Evolutionary conservation across 2,329 filamentous ascomycete genomes (phyloP), one percentile per base, ranked within the genome.

Genomic region (Dactylellina sp.): DNA sequence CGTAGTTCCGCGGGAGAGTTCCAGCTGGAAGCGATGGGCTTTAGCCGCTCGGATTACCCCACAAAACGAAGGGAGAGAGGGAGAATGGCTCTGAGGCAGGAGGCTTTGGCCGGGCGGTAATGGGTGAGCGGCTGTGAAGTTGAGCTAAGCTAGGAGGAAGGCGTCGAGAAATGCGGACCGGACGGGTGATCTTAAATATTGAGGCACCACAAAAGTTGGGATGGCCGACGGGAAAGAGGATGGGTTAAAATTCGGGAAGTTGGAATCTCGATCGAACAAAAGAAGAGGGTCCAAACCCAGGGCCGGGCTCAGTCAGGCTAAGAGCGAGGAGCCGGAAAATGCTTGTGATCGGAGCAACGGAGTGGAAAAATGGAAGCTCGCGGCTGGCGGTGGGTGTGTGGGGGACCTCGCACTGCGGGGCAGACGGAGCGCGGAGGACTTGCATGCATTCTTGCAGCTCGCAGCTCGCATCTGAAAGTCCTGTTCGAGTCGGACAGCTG

Each of bases 271-370:
- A 25, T 60, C 42, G 44, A 56, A 63, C n/a, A 16, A 22, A 40
- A 55, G 24, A 64, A 57, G 49, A 71, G 66, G 70, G 47, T 60
- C 70, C 55, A 62, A 66, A 74, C 55, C 60, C 55, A 72, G 56
- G 37, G 28, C 28, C 28, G 28, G 28, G 28, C 28, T 32, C 35
- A 25, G 14, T 32, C 47, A 24, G 28, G 59, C 49, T 39, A 37
- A 49, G 14, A 18, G 16, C n/a, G 18, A 28, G 24, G 39, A 12
- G 44, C 52, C 53, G 44, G 42, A 53, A 53, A 35, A 56, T 56
- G 70, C 70, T 74, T 74, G 70, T 74, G 70, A 74, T 72, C 70
- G 70, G 70, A 74, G 70, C 47, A 74, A 62, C 70, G 70, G 70
- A 74, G 70, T 66, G 70, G 70, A 53, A 66, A 57, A 74, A 64